Conservation (phyloP, 148 eudicot species). For the Agrostemma githago region DNA sequence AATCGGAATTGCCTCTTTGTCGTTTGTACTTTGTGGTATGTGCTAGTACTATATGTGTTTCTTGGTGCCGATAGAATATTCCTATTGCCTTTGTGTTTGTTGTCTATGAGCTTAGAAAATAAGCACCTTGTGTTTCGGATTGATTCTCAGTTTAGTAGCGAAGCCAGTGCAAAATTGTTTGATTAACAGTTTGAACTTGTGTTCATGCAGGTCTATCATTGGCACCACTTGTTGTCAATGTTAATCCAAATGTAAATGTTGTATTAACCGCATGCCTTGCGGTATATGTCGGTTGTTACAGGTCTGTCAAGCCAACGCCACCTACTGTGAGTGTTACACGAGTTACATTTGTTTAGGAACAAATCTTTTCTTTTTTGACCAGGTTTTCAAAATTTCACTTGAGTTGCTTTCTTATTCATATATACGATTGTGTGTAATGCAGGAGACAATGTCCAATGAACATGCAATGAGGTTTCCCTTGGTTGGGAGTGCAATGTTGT, state of each 20-base stretch:
- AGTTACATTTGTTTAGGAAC: not conserved
- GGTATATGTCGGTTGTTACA: conserved; percentile 87
- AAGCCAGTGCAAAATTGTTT: not conserved
- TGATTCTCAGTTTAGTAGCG: not conserved
- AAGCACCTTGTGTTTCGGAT: not conserved
- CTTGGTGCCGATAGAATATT: not conserved
- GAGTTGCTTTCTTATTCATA: conserved; percentile 7
- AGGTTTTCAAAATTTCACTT: not conserved
- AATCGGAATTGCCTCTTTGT: conserved; percentile 3
- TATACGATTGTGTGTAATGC: conserved; percentile 25
- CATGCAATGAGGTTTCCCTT: conserved; percentile 98
- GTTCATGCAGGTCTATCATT: conserved; percentile 65
- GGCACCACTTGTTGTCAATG: conserved; percentile 86
- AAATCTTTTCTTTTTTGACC: not conserved
- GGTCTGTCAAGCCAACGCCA: conserved; percentile 94
- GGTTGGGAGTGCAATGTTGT: conserved; percentile 94
- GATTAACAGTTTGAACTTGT: conserved; percentile 2
- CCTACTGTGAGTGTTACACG: conserved; percentile 64
- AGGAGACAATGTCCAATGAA: conserved; percentile 98
- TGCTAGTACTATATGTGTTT: not conserved
- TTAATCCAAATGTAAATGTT: conserved; percentile 87
- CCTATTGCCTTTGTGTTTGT: not conserved
- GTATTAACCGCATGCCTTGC: conserved; percentile 91
- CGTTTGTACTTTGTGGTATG: not conserved
- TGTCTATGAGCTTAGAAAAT: not conserved